phyloP scores from a whole-genome alignment of 169 alveolate species.

The Ichthyophthirius multifiliis region DNA sequence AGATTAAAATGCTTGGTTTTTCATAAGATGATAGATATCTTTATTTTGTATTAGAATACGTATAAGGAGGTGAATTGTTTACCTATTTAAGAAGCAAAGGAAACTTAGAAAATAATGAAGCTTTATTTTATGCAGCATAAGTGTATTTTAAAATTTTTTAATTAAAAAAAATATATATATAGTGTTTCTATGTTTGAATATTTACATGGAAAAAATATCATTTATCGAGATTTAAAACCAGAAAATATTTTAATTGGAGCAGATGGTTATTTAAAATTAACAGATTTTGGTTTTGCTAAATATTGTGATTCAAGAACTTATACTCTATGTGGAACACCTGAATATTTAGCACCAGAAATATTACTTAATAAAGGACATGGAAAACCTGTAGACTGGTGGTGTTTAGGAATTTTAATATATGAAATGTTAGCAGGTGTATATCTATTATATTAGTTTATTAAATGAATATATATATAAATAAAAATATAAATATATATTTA shows the following conservation, averaged over 20 bases:
- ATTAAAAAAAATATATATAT: no score
- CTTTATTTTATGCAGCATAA: conserved; percentile 44
- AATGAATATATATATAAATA: no score
- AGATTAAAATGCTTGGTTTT: conserved; percentile 62
- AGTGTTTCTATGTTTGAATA: conserved; percentile 92
- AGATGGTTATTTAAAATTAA: conserved; percentile 71
- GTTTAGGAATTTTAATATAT: conserved; percentile 84
- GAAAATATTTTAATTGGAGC: conserved; percentile 87
- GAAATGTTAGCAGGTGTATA: conserved; percentile 95
- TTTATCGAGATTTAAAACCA: conserved; percentile 96
- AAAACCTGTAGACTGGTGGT: conserved; percentile 75
- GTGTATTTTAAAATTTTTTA: no score
- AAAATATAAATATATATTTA: no score
- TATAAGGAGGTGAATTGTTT: conserved; percentile 81
- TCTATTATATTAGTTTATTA: not conserved
- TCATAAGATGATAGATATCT: conserved; percentile 72
- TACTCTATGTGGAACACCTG: conserved; percentile 80
- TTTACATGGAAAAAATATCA: conserved; percentile 92
- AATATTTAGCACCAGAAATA: conserved; percentile 78
- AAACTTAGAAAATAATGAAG: conserved; percentile 48
- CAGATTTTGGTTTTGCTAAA: conserved; percentile 81
- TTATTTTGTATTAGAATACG: conserved; percentile 68
- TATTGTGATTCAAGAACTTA: conserved; percentile 66
- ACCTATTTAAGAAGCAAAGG: conserved; percentile 67
- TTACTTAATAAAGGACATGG: conserved; percentile 75